phyloP scores from a whole-genome alignment of 345 rosid species.

The Noccaea bulbosa region DNA sequence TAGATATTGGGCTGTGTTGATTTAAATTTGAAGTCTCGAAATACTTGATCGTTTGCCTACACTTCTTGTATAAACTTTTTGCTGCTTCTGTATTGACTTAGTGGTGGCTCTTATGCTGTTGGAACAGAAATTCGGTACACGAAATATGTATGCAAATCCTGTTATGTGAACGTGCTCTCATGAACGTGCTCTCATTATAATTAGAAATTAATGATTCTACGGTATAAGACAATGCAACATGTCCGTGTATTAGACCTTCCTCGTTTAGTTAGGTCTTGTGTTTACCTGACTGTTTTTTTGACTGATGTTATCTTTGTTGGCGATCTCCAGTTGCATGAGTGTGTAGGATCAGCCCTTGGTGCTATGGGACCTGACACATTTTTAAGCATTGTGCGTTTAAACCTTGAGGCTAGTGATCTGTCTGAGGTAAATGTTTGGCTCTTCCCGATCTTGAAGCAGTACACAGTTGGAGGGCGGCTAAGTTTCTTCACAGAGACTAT shows the following conservation, averaged over 20 bases:
- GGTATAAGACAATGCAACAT: conserved; percentile 1
- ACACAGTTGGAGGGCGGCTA: conserved; percentile 78
- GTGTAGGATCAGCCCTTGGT: conserved; percentile 90
- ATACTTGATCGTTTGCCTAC: conserved; percentile 11
- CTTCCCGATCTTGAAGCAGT: conserved; percentile 90
- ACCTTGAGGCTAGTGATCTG: conserved; percentile 73
- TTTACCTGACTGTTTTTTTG: conserved; percentile 24
- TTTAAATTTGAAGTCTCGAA: conserved; percentile 7
- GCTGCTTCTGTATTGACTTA: conserved; percentile 12
- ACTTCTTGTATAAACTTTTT: conserved; percentile 6
- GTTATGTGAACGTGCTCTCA: background rate
- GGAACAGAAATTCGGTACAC: background rate
- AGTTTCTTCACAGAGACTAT: conserved; percentile 70
- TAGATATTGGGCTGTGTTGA: conserved; percentile 2
- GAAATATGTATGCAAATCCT: conserved; percentile 2
- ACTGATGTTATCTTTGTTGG: conserved; percentile 36
- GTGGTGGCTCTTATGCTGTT: conserved; percentile 30
- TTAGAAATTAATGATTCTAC: conserved; percentile 13
- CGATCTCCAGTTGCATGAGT: conserved; percentile 75
- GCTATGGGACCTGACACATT: conserved; percentile 95
- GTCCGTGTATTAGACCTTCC: conserved; percentile 15
- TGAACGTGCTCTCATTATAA: background rate
- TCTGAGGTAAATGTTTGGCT: conserved; percentile 92
- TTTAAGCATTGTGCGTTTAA: conserved; percentile 70
- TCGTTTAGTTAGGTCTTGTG: conserved; percentile 11